phyloP scores from a whole-genome alignment of 345 rosid species.

The Psidium guajava region DNA sequence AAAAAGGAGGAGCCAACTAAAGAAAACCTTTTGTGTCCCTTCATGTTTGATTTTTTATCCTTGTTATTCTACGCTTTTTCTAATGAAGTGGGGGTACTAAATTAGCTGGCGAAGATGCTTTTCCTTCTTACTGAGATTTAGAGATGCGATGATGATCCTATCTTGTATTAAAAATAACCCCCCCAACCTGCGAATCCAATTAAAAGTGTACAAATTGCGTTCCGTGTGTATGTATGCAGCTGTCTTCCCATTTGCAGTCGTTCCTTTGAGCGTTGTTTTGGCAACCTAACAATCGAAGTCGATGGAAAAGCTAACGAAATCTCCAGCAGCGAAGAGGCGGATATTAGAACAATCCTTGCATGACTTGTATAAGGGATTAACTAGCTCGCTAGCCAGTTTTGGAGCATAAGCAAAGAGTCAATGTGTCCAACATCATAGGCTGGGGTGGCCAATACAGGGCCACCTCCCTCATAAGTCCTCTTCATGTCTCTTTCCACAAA shows the following conservation, averaged over 20 bases:
- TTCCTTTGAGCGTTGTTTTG: background rate
- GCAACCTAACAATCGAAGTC: background rate
- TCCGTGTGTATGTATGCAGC: background rate
- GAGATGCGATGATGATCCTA: background rate
- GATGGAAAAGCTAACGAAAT: background rate
- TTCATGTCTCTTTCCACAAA: background rate
- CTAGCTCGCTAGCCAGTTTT: background rate
- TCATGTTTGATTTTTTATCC: background rate
- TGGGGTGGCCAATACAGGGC: no score
- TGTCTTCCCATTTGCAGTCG: background rate
- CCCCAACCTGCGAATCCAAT: background rate
- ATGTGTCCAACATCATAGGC: background rate
- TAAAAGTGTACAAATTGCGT: background rate
- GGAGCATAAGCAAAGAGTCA: background rate
- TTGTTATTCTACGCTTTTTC: background rate
- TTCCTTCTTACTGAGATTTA: background rate
- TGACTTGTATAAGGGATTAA: background rate
- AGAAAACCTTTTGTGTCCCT: background rate
- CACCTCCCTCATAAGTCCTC: no score
- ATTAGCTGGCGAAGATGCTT: background rate
- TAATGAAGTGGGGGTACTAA: background rate
- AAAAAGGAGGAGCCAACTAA: background rate
- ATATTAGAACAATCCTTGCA: background rate
- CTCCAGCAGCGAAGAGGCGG: background rate
- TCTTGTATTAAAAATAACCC: background rate